Base-by-base conservation (phyloP, 2,329 filamentous ascomycete genomes). In the Xylariaceae sp. region DNA sequence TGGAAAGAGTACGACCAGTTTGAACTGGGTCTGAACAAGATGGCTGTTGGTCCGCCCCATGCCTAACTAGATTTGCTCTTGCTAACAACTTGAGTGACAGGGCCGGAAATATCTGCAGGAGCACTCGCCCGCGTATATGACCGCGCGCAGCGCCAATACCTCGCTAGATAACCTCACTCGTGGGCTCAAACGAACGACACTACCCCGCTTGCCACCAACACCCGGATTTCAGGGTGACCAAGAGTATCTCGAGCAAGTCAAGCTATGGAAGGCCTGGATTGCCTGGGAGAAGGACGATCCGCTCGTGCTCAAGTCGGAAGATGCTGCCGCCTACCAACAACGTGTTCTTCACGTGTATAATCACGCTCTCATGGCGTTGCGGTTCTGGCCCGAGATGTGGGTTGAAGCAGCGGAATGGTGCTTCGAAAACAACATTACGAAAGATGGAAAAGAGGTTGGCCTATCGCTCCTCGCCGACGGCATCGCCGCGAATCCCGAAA, bases 1-100 rank as follows among this genome's bases (percentile, higher is more conserved):
- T 98, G 92, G 94, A 95, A 94, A 60, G 90, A 98, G 57, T 98
- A 98, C 57, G 89, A 97, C 60, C 82, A 86, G 51, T 98, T 98
- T 57, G 92, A 98, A 65, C 88, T 92, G 77, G 79, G 83, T 5
- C 65, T 96, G 42, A 96, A 96, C 69, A 97, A 95, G 63, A 78
- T 88, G 50, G 94, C 88, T 29, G 86, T 89, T 72, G 58, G 76
- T 66, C 19, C 12, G 26, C 24, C 11, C 7, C 6, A 24, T 24
- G 6, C 11, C 11, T 6, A 24, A 21, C 18, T 33, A 28, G 16
- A 11, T 17, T 43, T 16, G 31, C 27, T 30, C 27, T 13, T n/a
- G 36, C 47, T 40, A 50, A 23, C 27, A 44, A 38, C 27, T 38
- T 50, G 46, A 50, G 37, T 54, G 13, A n/a, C 36, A 90, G 85